Evolutionary conservation across 768 basidiomycete species (phyloP), one percentile per base, ranked within the genome.

Genomic region (Auricularia cornea): DNA sequence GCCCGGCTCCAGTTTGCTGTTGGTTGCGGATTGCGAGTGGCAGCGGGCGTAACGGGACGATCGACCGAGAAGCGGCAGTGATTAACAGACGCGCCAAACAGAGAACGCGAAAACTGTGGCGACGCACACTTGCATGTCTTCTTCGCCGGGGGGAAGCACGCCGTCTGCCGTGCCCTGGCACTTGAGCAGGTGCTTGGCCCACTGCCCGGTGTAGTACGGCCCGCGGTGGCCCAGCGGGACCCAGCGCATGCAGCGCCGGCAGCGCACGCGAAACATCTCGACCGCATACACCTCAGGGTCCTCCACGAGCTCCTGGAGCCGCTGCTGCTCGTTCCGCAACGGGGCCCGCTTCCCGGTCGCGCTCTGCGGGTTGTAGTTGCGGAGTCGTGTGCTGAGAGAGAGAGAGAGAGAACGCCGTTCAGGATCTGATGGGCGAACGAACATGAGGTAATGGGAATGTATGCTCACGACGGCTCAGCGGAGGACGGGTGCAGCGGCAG

Each of bases 181-280:
- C 44, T 48, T 48, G 20, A 20, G 20, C 6, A 20, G 16, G 23
- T 48, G 44, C 20, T 48, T 48, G 11, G 16, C 5, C 44, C 44
- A 48, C 44, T 48, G 44, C 20, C 44, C 44, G 20, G 44, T 48
- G 23, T 48, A 48, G 44, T 48, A 48, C 0, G 44, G 44, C 44
- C 44, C 44, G 44, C 44, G 44, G 20, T 23, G 16, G 16, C 44
- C 44, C 18, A 63, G 33, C 10, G 54, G 31, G 6, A 63, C 40
- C 62, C 62, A 63, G 40, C 38, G 26, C 14, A 54, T 26, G 52
- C 62, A 62, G 8, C 54, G 18, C 5, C 30, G 30, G 33, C 62
- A 63, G 28, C 56, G 38, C 51, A 63, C 56, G 10, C 62, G 62
- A n/a, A 30, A 38, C 51, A 59, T 38, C 54, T 63, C 62, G 51